A percentile compares a stretch with the other conserved stretches of the same genome.
Evolutionary conservation across 345 rosid species (phyloP).

Genomic region (Physaria fendleri): DNA sequence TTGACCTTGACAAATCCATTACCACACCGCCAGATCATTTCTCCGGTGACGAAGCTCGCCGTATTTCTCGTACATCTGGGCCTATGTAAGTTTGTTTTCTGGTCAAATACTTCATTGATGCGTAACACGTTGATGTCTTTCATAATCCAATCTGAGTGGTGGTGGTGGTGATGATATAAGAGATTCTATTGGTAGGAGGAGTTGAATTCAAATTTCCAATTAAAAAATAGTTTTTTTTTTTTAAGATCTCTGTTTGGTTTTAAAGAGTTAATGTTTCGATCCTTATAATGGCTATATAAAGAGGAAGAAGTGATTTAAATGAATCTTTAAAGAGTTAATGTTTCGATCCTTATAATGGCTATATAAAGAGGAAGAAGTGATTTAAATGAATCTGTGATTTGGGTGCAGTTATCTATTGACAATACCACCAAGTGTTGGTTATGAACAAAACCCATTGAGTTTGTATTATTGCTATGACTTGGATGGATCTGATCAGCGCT

Average conservation of each 20-base stretch:
- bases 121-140: no score
- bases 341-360: no score
- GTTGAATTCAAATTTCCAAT: no score
- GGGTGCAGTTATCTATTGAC: constrained; percentile 63
- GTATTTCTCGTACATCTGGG: constrained; percentile 46
- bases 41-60: constrained; percentile 65
- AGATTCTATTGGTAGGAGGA: no score
- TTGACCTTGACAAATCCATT: constrained; percentile 52
- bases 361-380: neutral
- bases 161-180: no score
- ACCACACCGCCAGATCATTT: constrained; percentile 52
- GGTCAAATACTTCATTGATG: no score
- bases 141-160: neutral
- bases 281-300: no score
- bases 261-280: no score
- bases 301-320: neutral
- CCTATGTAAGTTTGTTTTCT: constrained; percentile 45
- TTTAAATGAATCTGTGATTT: neutral
- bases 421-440: constrained; percentile 87
- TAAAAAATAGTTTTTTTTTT: no score
- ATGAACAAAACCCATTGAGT: constrained; percentile 88
- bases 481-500: constrained; percentile 32
- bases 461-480: constrained; percentile 71
- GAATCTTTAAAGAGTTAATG: no score
- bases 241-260: no score